Evolutionary conservation across 345 rosid species (phyloP).

Genomic region (Isatis tinctoria): DNA sequence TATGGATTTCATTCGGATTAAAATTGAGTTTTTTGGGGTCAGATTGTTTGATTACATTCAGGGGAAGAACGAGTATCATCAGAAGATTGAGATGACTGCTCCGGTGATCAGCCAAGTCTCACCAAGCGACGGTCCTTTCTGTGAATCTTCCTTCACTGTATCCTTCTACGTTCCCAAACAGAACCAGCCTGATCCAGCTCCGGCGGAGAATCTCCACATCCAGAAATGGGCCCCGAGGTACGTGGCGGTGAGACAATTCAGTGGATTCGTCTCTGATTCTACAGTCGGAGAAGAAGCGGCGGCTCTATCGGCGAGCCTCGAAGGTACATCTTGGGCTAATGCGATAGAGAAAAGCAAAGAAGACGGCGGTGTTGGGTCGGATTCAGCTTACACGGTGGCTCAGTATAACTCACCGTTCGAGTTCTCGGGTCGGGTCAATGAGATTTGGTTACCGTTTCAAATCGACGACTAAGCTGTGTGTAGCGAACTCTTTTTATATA

Average conservation of each 20-base stretch:
- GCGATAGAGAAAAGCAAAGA: slow-evolving; percentile 52
- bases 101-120: slow-evolving; percentile 66
- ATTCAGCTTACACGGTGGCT: slow-evolving; percentile 59
- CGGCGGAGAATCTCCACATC: slow-evolving; percentile 65
- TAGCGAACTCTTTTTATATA: neutral
- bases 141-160: slow-evolving; percentile 68
- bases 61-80: slow-evolving; percentile 59
- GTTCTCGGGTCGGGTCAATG: slow-evolving; percentile 60
- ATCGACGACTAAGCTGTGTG: slow-evolving; percentile 25
- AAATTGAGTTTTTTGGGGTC: neutral
- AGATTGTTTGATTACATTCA: slow-evolving; percentile 84
- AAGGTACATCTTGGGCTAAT: slow-evolving; percentile 54
- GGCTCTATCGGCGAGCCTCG: slow-evolving; percentile 54
- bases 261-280: slow-evolving; percentile 63
- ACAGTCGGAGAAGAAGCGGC: slow-evolving; percentile 72
- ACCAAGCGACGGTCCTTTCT: slow-evolving; percentile 88
- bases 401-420: slow-evolving; percentile 94
- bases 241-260: slow-evolving; percentile 66
- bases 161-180: slow-evolving; percentile 74
- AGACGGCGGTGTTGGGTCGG: slow-evolving; percentile 13
- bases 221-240: slow-evolving; percentile 53
- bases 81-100: slow-evolving; percentile 83
- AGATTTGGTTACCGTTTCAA: slow-evolving; percentile 65
- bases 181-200: slow-evolving; percentile 79
- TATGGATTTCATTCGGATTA: neutral